A percentile compares a stretch with the other conserved stretches of the same genome.
phyloP scores from a whole-genome alignment of 179 eudicot species.

The Spergularia azorica region DNA sequence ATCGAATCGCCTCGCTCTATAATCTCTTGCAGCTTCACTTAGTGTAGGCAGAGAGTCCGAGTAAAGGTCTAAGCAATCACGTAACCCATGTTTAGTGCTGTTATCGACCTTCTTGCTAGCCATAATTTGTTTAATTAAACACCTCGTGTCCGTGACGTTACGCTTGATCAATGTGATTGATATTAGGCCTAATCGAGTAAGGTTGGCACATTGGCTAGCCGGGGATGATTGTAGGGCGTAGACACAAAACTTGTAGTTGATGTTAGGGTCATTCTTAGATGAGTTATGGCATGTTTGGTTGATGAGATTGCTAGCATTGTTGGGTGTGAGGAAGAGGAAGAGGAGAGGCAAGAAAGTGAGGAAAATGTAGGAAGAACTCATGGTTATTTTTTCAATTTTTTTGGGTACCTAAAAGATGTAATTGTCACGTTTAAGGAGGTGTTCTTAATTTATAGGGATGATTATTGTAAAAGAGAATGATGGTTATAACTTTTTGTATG shows the following conservation, averaged over 20 bases:
- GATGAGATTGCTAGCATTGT: conserved; percentile 22
- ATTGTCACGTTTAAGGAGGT: neutral
- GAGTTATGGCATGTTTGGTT: conserved; percentile 36
- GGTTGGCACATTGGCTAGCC: conserved; percentile 35
- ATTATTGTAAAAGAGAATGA: neutral
- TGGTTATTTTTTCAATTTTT: conserved; percentile 6
- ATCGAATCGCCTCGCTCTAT: conserved; percentile 7
- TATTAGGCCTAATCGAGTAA: conserved; percentile 32
- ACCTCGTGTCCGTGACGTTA: conserved; percentile 31
- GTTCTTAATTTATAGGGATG: neutral
- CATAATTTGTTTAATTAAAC: conserved; percentile 16
- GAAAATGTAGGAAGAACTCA: conserved; percentile 19
- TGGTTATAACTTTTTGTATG: neutral
- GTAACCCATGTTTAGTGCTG: conserved; percentile 1
- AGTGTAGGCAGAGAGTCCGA: conserved; percentile 32
- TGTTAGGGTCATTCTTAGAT: conserved; percentile 35
- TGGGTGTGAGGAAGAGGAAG: neutral
- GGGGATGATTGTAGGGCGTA: conserved; percentile 35
- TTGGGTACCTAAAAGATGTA: neutral
- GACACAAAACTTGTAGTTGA: conserved; percentile 33
- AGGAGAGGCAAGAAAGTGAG: conserved; percentile 10
- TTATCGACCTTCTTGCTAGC: neutral
- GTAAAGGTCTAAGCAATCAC: conserved; percentile 35
- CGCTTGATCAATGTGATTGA: conserved; percentile 23
- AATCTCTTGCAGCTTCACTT: conserved; percentile 28